Evolutionary conservation across 208 protist genomes (phyloP), one percentile per base, ranked within the genome.

Genomic region (Jaenimonas drosophilae): DNA sequence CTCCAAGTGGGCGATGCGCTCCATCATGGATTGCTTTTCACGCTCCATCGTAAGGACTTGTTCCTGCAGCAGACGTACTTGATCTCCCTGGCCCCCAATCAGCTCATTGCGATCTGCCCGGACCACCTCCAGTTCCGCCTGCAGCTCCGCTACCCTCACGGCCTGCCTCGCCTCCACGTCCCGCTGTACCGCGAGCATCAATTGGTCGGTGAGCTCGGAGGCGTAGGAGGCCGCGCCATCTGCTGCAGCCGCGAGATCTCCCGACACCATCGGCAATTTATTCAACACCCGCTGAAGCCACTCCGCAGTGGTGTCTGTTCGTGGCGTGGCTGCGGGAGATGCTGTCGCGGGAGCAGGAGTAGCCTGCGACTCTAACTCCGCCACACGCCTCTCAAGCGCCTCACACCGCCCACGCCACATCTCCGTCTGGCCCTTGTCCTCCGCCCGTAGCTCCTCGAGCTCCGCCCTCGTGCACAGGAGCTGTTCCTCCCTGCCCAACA

Each of bases 21-120:
- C 7, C 40, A 45, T 33, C 3, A 64, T 17, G 17, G 34, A 34
- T 26, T 12, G 40, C 31, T 49, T 47, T 31, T 64, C 53, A 33
- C 54, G 33, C 45, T 80, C 76, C 25, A 51, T 62, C 19, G 50
- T 40, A 24, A 75, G 50, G 27, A 81, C 39, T 45, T 63, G 49
- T 42, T 74, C 38, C 43, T 79, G 72, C 14, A 79, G 49, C 20
- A 37, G 30, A 0, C 63, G 60, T 33, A 79, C 56, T 20, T 64
- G 51, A 5, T 76, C 53, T 20, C 63, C 70, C 54, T 87, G 71
- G 37, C 59, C 59, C 2, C 72, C 72, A 17, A 87, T 65, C 16
- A 87, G 47, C 49, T 80, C 78, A 45, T 81, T 83, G 25, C 77
- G 57, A 39, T 87, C 77, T 11, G 57, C 59, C 2, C 77, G 77